Conservation (phyloP, 306 rosid species). For the Alnus rubra region DNA sequence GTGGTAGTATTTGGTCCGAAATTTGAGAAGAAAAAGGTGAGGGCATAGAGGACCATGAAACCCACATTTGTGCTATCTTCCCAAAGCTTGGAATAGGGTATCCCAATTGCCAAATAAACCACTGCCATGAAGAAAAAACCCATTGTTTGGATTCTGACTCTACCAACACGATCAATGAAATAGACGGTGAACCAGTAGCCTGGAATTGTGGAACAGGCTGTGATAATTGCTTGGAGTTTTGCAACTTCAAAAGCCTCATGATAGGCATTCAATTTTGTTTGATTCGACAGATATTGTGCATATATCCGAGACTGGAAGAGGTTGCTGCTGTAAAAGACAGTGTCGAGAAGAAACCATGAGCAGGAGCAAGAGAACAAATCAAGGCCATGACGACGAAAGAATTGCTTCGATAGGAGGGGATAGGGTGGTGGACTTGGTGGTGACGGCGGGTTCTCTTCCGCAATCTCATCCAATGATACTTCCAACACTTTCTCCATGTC, state of each 20-base stretch:
- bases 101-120: slow-evolving; percentile 48
- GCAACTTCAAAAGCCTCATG: slow-evolving; percentile 43
- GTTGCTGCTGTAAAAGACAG: slow-evolving; percentile 70
- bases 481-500: slow-evolving; percentile 79
- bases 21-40: slow-evolving; percentile 77
- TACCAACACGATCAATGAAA: slow-evolving; percentile 69
- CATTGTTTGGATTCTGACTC: slow-evolving; percentile 62
- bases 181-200: slow-evolving; percentile 73
- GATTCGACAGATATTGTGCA: background rate
- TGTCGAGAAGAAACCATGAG: slow-evolving; percentile 64
- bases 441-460: slow-evolving; percentile 40
- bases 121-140: slow-evolving; percentile 65
- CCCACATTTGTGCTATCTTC: background rate
- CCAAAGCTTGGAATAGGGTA: slow-evolving; percentile 61
- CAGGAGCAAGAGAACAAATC: slow-evolving; percentile 63
- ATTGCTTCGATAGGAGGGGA: slow-evolving; percentile 47
- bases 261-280: background rate
- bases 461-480: slow-evolving; percentile 42
- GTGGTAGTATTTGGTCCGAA: slow-evolving; percentile 97
- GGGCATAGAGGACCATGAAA: slow-evolving; percentile 58
- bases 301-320: slow-evolving; percentile 69
- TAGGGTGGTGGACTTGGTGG: slow-evolving; percentile 23
- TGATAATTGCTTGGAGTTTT: slow-evolving; percentile 56
- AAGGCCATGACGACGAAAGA: slow-evolving; percentile 57
- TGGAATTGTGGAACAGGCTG: slow-evolving; percentile 63